phyloP scores from a whole-genome alignment of 2,329 filamentous ascomycete species.

The Colletotrichum sp. region DNA sequence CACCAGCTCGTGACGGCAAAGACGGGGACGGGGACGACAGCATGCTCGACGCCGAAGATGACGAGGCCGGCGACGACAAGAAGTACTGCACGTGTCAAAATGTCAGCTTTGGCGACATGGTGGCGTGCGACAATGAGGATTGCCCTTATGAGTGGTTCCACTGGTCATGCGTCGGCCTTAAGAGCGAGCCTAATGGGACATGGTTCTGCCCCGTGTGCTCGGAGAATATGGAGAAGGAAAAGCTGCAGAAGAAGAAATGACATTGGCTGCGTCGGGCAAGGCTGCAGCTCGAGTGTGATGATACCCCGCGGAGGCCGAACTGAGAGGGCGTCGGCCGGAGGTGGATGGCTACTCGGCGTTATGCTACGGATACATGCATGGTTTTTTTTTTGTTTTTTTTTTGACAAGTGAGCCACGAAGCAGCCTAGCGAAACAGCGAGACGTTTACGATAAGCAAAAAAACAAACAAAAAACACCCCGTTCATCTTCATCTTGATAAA shows the following conservation, averaged over 20 bases:
- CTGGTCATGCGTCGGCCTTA: slow-evolving; percentile 75
- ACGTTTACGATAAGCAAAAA: not conserved
- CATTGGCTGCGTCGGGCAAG: not conserved
- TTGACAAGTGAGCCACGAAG: not conserved
- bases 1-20: slow-evolving; percentile 36
- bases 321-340: not conserved
- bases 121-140: slow-evolving; percentile 83
- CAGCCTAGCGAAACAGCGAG: not conserved
- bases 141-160: slow-evolving; percentile 90
- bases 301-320: slow-evolving; percentile 8
- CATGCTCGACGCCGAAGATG: slow-evolving; percentile 64
- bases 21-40: slow-evolving; percentile 56
- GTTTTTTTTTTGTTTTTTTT: not conserved
- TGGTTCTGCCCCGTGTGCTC: slow-evolving; percentile 72
- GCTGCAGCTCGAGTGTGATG: not conserved
- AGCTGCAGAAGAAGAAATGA: slow-evolving; percentile 11
- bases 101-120: slow-evolving; percentile 87
- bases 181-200: slow-evolving; percentile 70
- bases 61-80: slow-evolving; percentile 77
- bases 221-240: slow-evolving; percentile 55
- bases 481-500: not conserved
- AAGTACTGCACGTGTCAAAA: slow-evolving; percentile 87
- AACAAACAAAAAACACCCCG: not conserved
- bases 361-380: not conserved
- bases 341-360: not conserved